phyloP scores from a whole-genome alignment of 208 protist species.

The Angomonas ambiguus region DNA sequence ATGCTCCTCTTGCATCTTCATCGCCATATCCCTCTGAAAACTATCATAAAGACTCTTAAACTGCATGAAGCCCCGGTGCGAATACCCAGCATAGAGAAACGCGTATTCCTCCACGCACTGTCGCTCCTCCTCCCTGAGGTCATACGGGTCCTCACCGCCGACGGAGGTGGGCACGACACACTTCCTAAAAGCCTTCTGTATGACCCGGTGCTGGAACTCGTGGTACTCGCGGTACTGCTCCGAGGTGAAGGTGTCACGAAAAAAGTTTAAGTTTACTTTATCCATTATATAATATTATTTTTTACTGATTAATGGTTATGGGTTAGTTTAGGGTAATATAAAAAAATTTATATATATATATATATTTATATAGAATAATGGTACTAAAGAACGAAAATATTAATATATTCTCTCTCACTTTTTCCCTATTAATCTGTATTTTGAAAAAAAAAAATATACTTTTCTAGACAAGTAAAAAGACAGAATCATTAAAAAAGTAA shows the following conservation, averaged over 20 bases:
- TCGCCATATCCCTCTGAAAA: constrained; percentile 62
- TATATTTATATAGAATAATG: too few relatives aligned
- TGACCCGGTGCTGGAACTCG: constrained; percentile 45
- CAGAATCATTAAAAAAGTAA: too few relatives aligned
- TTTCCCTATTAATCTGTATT: too few relatives aligned
- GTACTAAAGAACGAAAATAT: too few relatives aligned
- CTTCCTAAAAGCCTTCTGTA: constrained; percentile 69
- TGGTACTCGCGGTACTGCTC: constrained; percentile 76
- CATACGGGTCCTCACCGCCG: constrained; percentile 38
- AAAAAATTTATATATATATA: too few relatives aligned
- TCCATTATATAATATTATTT: constrained; percentile 11
- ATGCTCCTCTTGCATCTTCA: constrained; percentile 2
- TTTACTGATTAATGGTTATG: constrained; percentile 6
- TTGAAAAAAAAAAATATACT: too few relatives aligned
- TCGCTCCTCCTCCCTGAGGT: constrained; percentile 52
- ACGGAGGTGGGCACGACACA: constrained; percentile 59
- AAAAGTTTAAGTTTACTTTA: not conserved
- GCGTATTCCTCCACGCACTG: constrained; percentile 81
- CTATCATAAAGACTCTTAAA: constrained; percentile 71
- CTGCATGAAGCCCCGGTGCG: constrained; percentile 56
- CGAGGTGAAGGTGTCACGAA: constrained; percentile 52
- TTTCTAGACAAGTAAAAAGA: too few relatives aligned
- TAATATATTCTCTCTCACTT: too few relatives aligned
- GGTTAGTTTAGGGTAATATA: too few relatives aligned
- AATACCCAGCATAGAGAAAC: constrained; percentile 61